Percentiles rank a stretch among this genome's conserved stretches.
phyloP scores from a whole-genome alignment of 1,284 basidiomycete species.

The Cryptococcus sp. region DNA sequence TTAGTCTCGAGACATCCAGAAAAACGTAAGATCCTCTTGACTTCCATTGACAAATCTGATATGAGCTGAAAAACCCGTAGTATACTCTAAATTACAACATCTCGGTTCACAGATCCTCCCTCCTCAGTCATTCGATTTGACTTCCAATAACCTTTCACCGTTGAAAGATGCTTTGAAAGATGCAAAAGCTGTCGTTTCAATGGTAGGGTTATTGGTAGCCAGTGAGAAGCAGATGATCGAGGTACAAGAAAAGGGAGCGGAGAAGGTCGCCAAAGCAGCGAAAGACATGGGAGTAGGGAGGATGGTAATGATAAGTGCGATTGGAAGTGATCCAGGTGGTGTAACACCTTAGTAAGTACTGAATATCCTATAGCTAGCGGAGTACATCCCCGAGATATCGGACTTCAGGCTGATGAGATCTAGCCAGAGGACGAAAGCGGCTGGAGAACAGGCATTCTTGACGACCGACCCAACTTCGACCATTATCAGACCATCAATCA shows the following conservation, averaged over 20 bases:
- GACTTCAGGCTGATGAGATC: conserved; percentile 49
- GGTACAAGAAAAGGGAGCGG: conserved; percentile 61
- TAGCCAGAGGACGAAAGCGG: conserved; percentile 55
- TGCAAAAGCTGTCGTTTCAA: conserved; percentile 58
- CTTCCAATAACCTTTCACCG: conserved; percentile 47
- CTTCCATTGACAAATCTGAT: neutral
- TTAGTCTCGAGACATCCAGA: conserved; percentile 56
- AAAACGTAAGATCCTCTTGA: conserved; percentile 33
- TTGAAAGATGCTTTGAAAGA: conserved; percentile 53
- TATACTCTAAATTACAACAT: conserved; percentile 24
- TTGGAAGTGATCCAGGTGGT: conserved; percentile 34
- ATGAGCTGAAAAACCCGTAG: conserved; percentile 17
- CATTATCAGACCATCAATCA: conserved; percentile 62
- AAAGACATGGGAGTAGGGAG: conserved; percentile 30
- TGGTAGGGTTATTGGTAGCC: conserved; percentile 62
- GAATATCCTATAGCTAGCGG: too few relatives aligned
- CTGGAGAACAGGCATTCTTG: conserved; percentile 56
- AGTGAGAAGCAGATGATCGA: conserved; percentile 55
- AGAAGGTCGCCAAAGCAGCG: conserved; percentile 52
- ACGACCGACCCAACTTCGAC: conserved; percentile 53
- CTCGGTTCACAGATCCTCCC: conserved; percentile 47
- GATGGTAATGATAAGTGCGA: conserved; percentile 37
- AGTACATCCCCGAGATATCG: too few relatives aligned
- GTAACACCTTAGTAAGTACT: conserved; percentile 39
- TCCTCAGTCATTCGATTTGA: conserved; percentile 56